A percentile compares a stretch with the other conserved stretches of the same genome.
Conservation (phyloP, 495 filamentous ascomycete species). For the Penicillium steckii region DNA sequence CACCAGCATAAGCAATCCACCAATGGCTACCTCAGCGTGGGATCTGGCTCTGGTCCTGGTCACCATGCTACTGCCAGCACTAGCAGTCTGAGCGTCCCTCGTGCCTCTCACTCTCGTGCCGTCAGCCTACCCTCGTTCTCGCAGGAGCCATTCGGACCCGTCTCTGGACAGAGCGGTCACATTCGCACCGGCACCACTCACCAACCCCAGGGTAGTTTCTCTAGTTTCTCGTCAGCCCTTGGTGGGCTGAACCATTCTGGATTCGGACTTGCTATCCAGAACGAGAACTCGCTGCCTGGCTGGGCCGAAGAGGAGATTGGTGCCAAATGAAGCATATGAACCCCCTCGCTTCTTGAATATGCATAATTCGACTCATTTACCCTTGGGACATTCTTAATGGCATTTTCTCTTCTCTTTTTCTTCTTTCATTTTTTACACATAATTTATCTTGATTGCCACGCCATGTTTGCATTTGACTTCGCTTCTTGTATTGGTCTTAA, state of each 20-base stretch:
- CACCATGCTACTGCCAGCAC: conserved; percentile 65
- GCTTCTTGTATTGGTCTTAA: conserved; percentile 35
- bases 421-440: conserved; percentile 13
- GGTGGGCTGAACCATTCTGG: conserved; percentile 57
- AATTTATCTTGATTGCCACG: conserved; percentile 20
- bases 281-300: conserved; percentile 61
- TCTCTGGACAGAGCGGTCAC: conserved; percentile 39
- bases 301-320: conserved; percentile 66
- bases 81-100: conserved; percentile 54
- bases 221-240: conserved; percentile 55
- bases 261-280: conserved; percentile 63
- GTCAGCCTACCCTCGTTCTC: conserved; percentile 79
- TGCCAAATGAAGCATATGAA: conserved; percentile 42
- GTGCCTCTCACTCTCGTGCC: conserved; percentile 76
- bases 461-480: conserved; percentile 22
- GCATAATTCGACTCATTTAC: conserved; percentile 31
- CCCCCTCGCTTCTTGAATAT: conserved; percentile 13
- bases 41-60: conserved; percentile 56
- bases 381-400: conserved; percentile 20
- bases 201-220: conserved; percentile 55
- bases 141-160: conserved; percentile 56
- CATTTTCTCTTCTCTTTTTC: conserved; percentile 17
- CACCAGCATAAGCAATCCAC: conserved; percentile 58
- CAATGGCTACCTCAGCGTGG: conserved; percentile 58
- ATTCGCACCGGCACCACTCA: conserved; percentile 47